Percentiles rank a stretch among this genome's conserved stretches.
These are phyloP conservation scores for Pythium aphanidermatum DNA, from an alignment of 352 stramenopile genomes.

Conservation along the genomic window DNA sequence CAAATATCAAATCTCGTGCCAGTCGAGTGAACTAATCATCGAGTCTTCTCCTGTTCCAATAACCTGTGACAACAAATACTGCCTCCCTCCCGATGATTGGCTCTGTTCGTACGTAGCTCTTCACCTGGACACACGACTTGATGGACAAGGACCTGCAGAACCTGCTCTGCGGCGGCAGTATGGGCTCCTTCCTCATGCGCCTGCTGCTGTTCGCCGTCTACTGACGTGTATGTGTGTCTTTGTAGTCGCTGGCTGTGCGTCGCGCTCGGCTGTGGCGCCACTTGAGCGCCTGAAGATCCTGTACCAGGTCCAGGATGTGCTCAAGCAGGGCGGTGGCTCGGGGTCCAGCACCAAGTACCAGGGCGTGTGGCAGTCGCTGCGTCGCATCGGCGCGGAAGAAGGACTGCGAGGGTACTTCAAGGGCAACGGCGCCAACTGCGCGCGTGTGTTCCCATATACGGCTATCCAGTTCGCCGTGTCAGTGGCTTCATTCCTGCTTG, in stretches of 20 bases:
- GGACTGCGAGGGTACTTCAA: slow-evolving; percentile 61
- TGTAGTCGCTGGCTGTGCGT: slow-evolving; percentile 61
- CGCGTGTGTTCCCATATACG: slow-evolving; percentile 73
- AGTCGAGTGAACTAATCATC: no score
- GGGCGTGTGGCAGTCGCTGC: slow-evolving; percentile 45
- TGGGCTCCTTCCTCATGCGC: background rate
- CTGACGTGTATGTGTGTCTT: background rate
- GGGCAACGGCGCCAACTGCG: slow-evolving; percentile 77
- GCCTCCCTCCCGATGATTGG: no score
- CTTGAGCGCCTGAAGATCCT: slow-evolving; percentile 80
- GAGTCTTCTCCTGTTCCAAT: no score
- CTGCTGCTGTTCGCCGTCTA: background rate
- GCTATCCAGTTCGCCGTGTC: slow-evolving; percentile 69
- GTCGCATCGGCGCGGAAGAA: slow-evolving; percentile 58
- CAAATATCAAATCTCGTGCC: no score
- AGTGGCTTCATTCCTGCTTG: background rate
- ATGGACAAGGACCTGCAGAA: slow-evolving; percentile 54
- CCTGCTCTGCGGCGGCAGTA: slow-evolving; percentile 69
- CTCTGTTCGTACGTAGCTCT: no score
- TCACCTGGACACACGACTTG: no score
- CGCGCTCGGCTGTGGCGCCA: slow-evolving; percentile 59
- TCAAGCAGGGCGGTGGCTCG: no score
- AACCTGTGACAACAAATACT: no score
- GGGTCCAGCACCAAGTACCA: slow-evolving; percentile 48
- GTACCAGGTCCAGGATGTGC: slow-evolving; percentile 69